Evolutionary conservation across 179 eudicot species (phyloP).

Genomic region (Spinacia oleracea): DNA sequence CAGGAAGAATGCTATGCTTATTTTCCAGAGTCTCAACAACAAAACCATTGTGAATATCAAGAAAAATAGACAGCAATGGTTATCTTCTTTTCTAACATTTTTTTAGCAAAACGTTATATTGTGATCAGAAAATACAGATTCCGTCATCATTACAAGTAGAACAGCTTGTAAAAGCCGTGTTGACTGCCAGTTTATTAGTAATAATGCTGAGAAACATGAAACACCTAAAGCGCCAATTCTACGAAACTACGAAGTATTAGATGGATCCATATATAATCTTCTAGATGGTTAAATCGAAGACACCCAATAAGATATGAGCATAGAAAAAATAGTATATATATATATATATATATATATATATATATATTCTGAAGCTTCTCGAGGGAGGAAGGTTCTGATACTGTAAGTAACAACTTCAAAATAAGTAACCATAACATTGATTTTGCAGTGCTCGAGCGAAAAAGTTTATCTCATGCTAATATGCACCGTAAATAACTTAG

Average conservation of each 20-base stretch:
- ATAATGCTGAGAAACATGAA: no score
- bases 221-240: not conserved
- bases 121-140: not conserved
- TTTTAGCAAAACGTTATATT: no score
- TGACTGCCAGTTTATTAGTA: not conserved
- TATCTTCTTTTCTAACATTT: no score
- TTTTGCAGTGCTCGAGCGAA: not conserved
- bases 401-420: not conserved
- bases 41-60: not conserved
- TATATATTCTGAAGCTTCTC: not conserved
- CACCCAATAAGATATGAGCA: not conserved
- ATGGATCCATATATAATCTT: not conserved
- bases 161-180: not conserved
- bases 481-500: no score
- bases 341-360: no score
- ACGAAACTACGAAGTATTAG: not conserved
- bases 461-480: not conserved
- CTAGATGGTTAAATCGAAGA: not conserved
- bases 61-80: not conserved
- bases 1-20: not conserved
- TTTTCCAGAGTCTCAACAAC: not conserved
- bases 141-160: not conserved
- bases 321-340: no score
- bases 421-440: no score
- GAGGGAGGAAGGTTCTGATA: not conserved